Conservation (phyloP, 352 stramenopile species). For the Thalassiosira ordinaria region DNA sequence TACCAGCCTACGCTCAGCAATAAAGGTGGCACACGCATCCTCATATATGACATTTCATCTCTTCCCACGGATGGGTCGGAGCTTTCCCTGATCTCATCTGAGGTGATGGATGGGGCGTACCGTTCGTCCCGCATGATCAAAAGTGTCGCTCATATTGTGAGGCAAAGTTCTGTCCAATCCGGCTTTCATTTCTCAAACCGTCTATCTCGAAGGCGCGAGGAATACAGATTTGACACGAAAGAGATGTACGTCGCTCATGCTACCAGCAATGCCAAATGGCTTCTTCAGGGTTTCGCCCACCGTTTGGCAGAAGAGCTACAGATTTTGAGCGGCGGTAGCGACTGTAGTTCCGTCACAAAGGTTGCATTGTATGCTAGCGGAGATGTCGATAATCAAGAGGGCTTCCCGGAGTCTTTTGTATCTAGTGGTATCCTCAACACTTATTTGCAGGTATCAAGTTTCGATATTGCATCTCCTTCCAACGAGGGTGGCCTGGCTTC, state of each 20-base stretch:
- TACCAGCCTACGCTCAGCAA: constrained; percentile 27
- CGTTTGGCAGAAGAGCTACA: constrained; percentile 10
- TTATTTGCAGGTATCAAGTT: constrained; percentile 27
- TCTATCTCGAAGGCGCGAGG: background rate
- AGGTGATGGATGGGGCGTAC: constrained; percentile 20
- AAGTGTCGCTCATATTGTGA: constrained; percentile 12
- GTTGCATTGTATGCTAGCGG: constrained; percentile 12
- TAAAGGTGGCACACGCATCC: constrained; percentile 16
- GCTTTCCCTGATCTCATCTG: constrained; percentile 1
- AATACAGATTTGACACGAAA: background rate
- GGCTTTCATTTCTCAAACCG: background rate
- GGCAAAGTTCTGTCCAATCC: background rate
- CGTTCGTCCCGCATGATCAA: constrained; percentile 9
- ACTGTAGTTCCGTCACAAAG: constrained; percentile 17
- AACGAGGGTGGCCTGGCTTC: background rate
- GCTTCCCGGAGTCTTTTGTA: background rate
- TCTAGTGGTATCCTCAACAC: constrained; percentile 18
- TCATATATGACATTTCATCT: constrained; percentile 20
- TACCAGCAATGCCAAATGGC: constrained; percentile 7
- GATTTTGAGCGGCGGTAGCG: background rate
- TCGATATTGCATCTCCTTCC: constrained; percentile 2
- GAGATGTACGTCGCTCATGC: constrained; percentile 11
- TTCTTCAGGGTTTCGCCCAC: constrained; percentile 3
- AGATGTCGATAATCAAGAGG: constrained; percentile 5
- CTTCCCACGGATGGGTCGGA: constrained; percentile 14